These are phyloP conservation scores for Elsinoe batatas DNA, from an alignment of 2,329 filamentous ascomycete species.

Conservation along the genomic window DNA sequence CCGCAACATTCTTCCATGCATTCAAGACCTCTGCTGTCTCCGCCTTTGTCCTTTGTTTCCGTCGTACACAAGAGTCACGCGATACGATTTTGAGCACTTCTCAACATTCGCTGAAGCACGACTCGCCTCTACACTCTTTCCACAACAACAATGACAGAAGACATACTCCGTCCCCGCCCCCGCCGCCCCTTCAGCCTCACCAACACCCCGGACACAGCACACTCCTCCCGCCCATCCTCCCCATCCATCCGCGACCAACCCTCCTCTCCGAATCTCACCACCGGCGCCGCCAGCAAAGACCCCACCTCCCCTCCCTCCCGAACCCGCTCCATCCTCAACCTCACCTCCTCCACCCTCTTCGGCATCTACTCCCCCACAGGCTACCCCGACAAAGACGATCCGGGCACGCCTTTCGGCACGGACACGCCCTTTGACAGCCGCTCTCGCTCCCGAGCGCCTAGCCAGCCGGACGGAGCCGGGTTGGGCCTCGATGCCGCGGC, in stretches of 20 bases:
- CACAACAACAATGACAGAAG: slow-evolving; percentile 9
- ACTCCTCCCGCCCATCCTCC: slow-evolving; percentile 23
- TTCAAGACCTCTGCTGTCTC: not conserved
- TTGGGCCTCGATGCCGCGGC: slow-evolving; percentile 11
- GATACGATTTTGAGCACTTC: not conserved
- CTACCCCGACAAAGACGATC: slow-evolving; percentile 45
- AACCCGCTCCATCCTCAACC: slow-evolving; percentile 69
- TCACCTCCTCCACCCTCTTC: slow-evolving; percentile 79
- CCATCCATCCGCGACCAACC: slow-evolving; percentile 20
- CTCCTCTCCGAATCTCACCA: slow-evolving; percentile 13
- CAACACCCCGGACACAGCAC: slow-evolving; percentile 33
- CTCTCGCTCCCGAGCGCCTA: slow-evolving; percentile 14
- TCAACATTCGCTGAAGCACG: not conserved
- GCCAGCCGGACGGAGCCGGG: slow-evolving; percentile 13
- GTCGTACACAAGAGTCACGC: slow-evolving; percentile 6
- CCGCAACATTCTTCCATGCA: not conserved
- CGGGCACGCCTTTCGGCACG: slow-evolving; percentile 57
- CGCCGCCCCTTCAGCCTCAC: slow-evolving; percentile 60
- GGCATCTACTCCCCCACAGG: slow-evolving; percentile 75
- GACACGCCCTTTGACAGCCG: slow-evolving; percentile 48
- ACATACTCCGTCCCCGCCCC: slow-evolving; percentile 52
- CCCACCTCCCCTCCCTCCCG: slow-evolving; percentile 43
- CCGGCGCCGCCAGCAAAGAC: slow-evolving; percentile 17
- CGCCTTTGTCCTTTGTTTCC: not conserved
- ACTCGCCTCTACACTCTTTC: not conserved